These are phyloP conservation scores for Cordyceps farinosa DNA, from an alignment of 2,329 filamentous ascomycete species.

Conservation along the genomic window DNA sequence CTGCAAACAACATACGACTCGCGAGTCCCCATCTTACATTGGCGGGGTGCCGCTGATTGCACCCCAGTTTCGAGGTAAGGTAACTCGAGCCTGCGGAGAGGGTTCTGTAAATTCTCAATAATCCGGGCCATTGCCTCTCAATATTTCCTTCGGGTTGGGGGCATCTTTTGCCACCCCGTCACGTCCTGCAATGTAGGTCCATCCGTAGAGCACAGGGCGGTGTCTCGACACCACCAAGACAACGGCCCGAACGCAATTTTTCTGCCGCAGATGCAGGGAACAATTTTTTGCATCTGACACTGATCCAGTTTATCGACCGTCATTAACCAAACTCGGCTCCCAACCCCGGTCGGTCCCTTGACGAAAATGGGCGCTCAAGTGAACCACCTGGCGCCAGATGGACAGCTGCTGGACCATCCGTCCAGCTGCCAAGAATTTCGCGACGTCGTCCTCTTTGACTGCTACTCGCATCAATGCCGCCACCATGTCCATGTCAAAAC, in stretches of 20 bases:
- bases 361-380: no score
- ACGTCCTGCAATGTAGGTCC: background rate
- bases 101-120: constrained; percentile 8
- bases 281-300: background rate
- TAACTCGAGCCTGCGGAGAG: constrained; percentile 10
- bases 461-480: background rate
- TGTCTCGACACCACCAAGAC: background rate
- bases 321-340: background rate
- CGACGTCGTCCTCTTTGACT: background rate
- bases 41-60: background rate
- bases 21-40: background rate
- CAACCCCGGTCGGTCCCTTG: background rate
- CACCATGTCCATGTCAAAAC: background rate
- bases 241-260: background rate
- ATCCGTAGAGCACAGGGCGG: background rate
- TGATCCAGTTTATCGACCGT: constrained; percentile 1
- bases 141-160: background rate
- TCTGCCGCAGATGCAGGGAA: background rate
- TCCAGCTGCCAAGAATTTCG: background rate
- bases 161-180: background rate
- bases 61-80: background rate
- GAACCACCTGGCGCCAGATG: background rate
- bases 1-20: constrained; percentile 5
- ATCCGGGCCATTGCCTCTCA: background rate
- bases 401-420: background rate